These are phyloP conservation scores for Paracamarosporium sp. DNA, from an alignment of 2,329 filamentous ascomycete species.

Conservation along the genomic window DNA sequence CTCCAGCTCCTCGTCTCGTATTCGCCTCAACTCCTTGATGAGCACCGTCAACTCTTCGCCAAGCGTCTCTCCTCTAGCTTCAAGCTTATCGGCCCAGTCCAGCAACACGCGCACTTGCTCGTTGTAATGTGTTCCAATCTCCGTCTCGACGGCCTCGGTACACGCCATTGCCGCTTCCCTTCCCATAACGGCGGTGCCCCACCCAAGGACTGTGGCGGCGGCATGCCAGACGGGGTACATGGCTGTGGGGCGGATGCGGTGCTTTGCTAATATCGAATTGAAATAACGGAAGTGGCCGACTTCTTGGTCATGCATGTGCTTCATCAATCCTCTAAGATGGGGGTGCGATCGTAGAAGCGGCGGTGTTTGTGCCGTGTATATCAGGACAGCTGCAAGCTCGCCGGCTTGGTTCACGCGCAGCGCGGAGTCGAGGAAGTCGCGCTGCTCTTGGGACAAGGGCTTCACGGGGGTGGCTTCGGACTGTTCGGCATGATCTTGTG, in stretches of 20 bases:
- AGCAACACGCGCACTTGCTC: constrained; percentile 83
- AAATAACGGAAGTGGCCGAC: constrained; percentile 85
- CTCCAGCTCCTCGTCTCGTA: constrained; percentile 95
- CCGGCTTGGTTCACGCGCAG: constrained; percentile 97
- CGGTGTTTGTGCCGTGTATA: constrained; percentile 89
- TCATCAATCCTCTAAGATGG: constrained; percentile 88
- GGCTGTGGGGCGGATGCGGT: constrained; percentile 89
- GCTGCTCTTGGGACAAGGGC: constrained; percentile 39
- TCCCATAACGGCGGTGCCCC: constrained; percentile 87
- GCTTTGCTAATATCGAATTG: constrained; percentile 80
- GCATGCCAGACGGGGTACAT: constrained; percentile 91
- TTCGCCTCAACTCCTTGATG: constrained; percentile 76
- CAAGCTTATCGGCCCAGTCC: constrained; percentile 79
- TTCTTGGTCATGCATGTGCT: constrained; percentile 98
- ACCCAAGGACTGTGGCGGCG: constrained; percentile 81
- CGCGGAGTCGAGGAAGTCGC: constrained; percentile 47
- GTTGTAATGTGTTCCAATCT: constrained; percentile 97
- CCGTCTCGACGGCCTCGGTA: constrained; percentile 97
- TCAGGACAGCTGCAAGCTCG: constrained; percentile 93
- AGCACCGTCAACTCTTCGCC: constrained; percentile 79
- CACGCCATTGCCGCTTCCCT: constrained; percentile 97
- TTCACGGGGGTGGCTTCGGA: constrained; percentile 20
- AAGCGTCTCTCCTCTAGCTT: constrained; percentile 78
- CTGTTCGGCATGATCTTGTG: constrained; percentile 9
- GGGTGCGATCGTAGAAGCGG: constrained; percentile 81